These are phyloP conservation scores for Primulina eburnea DNA, from an alignment of 257 asterid genomes.

Conservation along the genomic window DNA sequence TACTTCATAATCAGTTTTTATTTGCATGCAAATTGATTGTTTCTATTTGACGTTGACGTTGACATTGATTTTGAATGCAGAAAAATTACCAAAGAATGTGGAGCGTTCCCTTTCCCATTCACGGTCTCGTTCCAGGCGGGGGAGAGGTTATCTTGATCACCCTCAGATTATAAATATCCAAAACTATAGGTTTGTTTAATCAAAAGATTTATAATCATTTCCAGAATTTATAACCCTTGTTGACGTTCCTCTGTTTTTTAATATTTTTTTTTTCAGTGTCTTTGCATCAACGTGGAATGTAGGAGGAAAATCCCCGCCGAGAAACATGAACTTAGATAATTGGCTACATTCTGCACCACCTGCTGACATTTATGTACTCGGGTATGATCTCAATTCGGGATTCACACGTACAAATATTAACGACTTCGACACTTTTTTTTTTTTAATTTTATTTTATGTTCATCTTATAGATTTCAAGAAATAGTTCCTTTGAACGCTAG, in stretches of 20 bases:
- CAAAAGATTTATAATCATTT: conserved; percentile 4
- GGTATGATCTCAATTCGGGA: conserved; percentile 42
- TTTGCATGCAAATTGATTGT: background rate
- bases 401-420: background rate
- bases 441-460: background rate
- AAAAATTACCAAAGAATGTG: conserved; percentile 54
- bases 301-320: conserved; percentile 87
- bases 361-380: conserved; percentile 97
- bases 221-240: conserved; percentile 6
- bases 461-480: conserved; percentile 71
- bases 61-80: conserved; percentile 40
- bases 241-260: background rate
- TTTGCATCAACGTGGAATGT: conserved; percentile 97
- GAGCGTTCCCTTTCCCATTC: conserved; percentile 67
- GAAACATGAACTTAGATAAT: conserved; percentile 77
- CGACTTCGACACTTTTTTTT: background rate
- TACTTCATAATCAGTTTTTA: background rate
- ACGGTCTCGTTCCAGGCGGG: conserved; percentile 67
- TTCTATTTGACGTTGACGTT: background rate
- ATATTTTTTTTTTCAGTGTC: conserved; percentile 40
- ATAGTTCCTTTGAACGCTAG: conserved; percentile 97
- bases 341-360: conserved; percentile 98
- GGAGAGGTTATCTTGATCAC: conserved; percentile 82
- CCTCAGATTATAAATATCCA: conserved; percentile 93
- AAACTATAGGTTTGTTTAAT: conserved; percentile 42